Evolutionary conservation across 352 stramenopile genomes (phyloP).

Genomic region (Phytophthora pluvialis): DNA sequence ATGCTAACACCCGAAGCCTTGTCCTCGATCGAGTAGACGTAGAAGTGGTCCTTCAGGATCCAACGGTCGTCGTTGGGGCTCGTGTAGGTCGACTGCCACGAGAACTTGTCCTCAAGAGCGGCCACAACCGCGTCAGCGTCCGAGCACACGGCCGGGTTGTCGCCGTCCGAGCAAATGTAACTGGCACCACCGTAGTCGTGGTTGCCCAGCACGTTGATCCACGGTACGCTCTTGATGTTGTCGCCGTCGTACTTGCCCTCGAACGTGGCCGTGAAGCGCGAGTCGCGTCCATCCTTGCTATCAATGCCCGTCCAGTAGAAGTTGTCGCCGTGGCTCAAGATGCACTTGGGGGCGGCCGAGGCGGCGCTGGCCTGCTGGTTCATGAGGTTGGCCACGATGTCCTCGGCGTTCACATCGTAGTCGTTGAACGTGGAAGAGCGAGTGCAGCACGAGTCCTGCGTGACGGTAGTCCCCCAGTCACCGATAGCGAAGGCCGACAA

Average conservation of each 20-base stretch:
- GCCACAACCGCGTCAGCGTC: slow-evolving; percentile 32
- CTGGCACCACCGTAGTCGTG: slow-evolving; percentile 70
- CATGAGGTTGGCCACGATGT: slow-evolving; percentile 68
- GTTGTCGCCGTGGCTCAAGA: slow-evolving; percentile 74
- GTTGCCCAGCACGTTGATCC: slow-evolving; percentile 76
- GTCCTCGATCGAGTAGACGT: slow-evolving; percentile 55
- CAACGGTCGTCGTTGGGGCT: slow-evolving; percentile 63
- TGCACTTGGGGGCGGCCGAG: slow-evolving; percentile 54
- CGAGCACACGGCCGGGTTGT: slow-evolving; percentile 37
- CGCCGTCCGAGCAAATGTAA: slow-evolving; percentile 58
- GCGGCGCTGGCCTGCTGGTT: slow-evolving; percentile 49
- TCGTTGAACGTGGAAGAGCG: slow-evolving; percentile 64
- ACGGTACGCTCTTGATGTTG: slow-evolving; percentile 57
- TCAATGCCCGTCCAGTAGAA: slow-evolving; percentile 77
- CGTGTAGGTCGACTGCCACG: slow-evolving; percentile 52
- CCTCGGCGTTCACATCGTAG: slow-evolving; percentile 71
- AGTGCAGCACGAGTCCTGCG: slow-evolving; percentile 74
- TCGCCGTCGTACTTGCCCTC: slow-evolving; percentile 59
- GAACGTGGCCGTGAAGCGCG: slow-evolving; percentile 63
- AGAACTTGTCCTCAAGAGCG: slow-evolving; percentile 49
- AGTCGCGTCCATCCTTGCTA: slow-evolving; percentile 43
- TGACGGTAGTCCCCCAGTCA: slow-evolving; percentile 74
- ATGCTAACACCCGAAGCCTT: slow-evolving; percentile 48
- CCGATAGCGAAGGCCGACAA: slow-evolving; percentile 71
- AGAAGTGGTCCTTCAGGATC: slow-evolving; percentile 65